Base-by-base conservation (phyloP, 768 basidiomycete genomes). In the Panellus pusillus region DNA sequence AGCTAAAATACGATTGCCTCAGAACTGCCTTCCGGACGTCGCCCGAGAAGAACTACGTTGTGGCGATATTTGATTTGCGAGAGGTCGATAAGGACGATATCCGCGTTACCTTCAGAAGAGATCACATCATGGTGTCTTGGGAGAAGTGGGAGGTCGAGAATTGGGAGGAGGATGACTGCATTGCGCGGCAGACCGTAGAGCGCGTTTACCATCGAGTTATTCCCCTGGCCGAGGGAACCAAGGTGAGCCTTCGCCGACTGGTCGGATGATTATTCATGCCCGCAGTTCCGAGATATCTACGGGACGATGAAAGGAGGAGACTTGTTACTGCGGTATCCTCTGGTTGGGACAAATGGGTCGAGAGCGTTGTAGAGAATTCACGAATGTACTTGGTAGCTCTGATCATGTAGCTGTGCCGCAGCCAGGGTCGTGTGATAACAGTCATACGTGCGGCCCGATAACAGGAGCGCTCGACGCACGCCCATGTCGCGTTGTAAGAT, bases 61-160 rank as follows among this genome's bases (percentile, higher is more conserved):
- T 73, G 20, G 79, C 79, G 29, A 78, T 73, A 48, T 81, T 81
- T 62, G 75, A 80, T 57, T 65, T 81, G 61, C 70, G 72, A 1
- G 77, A 74, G 6, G 72, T 81, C 42, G 73, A 70, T 61, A 81
- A 78, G 58, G 72, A 80, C 27, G 76, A 81, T 41, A 77, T 79
- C 47, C 79, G 81, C 40, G 78, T 81, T 40, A 80, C 77, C 44
- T 81, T 71, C 58, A 73, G 78, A 18, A 67, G 68, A 47, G 46
- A 72, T 45, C 58, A 72, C 44, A 63, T 81, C 14, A 68, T 77
- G 44, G 72, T 81, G 27, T 77, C 71, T 14, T 81, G 79, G 79
- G 68, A 72, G 51, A 73, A 72, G 24, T 66, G 76, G 56, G 74
- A 69, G 60, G 68, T 73, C 45, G 63, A 70, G 18, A 78, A 79